A percentile compares a stretch with the other conserved stretches of the same genome.
phyloP scores from a whole-genome alignment of 441 rosid genomes.

The Dalechampia spathulata region DNA sequence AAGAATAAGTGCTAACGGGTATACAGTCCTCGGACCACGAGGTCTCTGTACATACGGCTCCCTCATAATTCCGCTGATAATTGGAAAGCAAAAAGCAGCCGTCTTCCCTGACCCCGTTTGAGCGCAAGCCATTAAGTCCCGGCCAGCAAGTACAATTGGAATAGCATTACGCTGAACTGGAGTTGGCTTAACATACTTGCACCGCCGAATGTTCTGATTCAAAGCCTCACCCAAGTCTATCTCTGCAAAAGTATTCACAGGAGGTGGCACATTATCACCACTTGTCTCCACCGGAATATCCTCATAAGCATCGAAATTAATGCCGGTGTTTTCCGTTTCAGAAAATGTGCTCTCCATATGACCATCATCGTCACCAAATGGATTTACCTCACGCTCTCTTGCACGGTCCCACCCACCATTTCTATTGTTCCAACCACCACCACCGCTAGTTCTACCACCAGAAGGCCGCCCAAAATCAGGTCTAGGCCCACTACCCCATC shows the following conservation, averaged over 20 bases:
- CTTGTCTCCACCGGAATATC: conserved; percentile 89
- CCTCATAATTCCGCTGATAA: conserved; percentile 74
- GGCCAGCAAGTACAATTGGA: conserved; percentile 63
- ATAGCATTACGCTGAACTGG: conserved; percentile 88
- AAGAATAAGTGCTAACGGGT: conserved; percentile 77
- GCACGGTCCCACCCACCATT: conserved; percentile 49
- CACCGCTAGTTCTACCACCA: conserved; percentile 25
- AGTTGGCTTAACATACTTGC: conserved; percentile 89
- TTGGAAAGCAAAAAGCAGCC: conserved; percentile 91
- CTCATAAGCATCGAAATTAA: conserved; percentile 88
- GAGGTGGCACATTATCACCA: conserved; percentile 71
- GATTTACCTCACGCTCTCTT: conserved; percentile 65
- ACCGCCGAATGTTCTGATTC: conserved; percentile 65
- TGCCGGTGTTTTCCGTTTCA: conserved; percentile 62
- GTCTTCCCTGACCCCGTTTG: conserved; percentile 96
- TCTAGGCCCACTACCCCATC: conserved; percentile 37
- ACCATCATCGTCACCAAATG: conserved; percentile 52
- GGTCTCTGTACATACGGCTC: conserved; percentile 51
- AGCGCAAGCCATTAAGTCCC: conserved; percentile 97
- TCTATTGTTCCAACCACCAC: conserved; percentile 41
- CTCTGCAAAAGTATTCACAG: conserved; percentile 79
- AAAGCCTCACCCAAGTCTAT: conserved; percentile 76
- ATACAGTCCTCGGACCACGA: conserved; percentile 63
- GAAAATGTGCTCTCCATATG: conserved; percentile 28
- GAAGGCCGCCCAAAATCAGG: conserved; percentile 25